Evolutionary conservation across 345 rosid genomes (phyloP).

Genomic region (Ceriops zippeliana): DNA sequence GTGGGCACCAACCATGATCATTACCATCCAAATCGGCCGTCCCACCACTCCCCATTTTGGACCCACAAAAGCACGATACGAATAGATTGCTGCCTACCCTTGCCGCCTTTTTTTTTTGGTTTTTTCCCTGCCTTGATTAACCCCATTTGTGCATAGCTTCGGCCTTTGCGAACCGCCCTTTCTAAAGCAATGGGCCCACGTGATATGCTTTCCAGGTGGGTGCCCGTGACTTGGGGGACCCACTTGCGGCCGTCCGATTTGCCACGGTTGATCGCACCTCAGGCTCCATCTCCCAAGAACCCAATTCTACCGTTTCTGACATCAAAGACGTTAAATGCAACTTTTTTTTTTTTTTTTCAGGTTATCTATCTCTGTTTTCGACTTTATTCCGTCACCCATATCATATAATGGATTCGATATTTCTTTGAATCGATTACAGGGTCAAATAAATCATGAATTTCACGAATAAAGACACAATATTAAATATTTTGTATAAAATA

Average conservation of each 20-base stretch:
- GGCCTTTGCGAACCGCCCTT: constrained; percentile 25
- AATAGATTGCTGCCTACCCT: neutral
- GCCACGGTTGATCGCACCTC: constrained; percentile 28
- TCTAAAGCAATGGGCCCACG: constrained; percentile 20
- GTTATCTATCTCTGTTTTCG: too few relatives aligned
- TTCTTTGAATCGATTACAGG: too few relatives aligned
- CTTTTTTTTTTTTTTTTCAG: too few relatives aligned
- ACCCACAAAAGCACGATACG: neutral
- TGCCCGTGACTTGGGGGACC: constrained; percentile 38
- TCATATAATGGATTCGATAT: too few relatives aligned
- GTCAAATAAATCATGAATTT: too few relatives aligned
- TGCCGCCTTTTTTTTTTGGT: neutral
- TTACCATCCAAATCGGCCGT: constrained; percentile 9
- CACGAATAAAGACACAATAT: too few relatives aligned
- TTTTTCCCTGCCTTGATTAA: neutral
- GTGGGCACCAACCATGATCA: constrained; percentile 11
- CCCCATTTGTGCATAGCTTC: neutral
- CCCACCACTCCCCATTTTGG: neutral
- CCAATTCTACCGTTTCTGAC: too few relatives aligned
- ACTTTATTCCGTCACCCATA: too few relatives aligned
- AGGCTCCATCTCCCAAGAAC: too few relatives aligned
- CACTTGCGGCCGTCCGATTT: constrained; percentile 36
- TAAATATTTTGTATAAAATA: too few relatives aligned
- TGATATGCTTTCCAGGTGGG: constrained; percentile 28
- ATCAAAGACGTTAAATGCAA: too few relatives aligned